Evolutionary conservation across 1,284 basidiomycete genomes (phyloP).

Genomic region (Inonotus obliquus): DNA sequence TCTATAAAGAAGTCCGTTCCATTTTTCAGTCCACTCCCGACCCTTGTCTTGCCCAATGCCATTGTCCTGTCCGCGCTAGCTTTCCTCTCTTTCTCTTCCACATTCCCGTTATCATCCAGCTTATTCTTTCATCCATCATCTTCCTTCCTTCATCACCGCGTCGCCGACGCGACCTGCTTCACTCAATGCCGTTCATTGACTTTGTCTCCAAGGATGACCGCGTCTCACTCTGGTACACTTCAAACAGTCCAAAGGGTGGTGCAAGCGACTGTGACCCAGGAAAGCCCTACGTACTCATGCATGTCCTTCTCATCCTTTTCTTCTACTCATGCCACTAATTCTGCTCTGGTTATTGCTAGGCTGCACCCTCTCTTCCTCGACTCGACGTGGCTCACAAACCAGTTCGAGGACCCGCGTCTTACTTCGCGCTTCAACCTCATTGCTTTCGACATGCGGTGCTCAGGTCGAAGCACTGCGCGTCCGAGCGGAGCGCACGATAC

Average conservation of each 20-base stretch:
- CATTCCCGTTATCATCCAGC: neutral
- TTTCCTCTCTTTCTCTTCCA: neutral
- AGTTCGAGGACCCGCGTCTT: conserved; percentile 63
- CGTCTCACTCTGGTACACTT: conserved; percentile 65
- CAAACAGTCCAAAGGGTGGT: conserved; percentile 51
- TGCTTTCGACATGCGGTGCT: conserved; percentile 65
- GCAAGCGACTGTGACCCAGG: conserved; percentile 61
- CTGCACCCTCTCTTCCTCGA: conserved; percentile 66
- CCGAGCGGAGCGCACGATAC: conserved; percentile 56
- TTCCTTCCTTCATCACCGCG: neutral
- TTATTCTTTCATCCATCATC: too few species aligned
- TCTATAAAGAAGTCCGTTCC: neutral
- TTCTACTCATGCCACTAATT: neutral
- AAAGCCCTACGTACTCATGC: conserved; percentile 58
- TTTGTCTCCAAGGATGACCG: conserved; percentile 58
- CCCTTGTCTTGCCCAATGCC: conserved; percentile 1
- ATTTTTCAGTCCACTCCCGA: neutral
- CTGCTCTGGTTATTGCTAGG: neutral
- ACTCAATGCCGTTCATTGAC: conserved; percentile 69
- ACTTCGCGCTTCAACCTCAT: conserved; percentile 57
- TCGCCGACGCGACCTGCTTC: neutral
- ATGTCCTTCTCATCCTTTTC: neutral
- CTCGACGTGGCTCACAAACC: conserved; percentile 59
- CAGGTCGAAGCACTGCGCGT: conserved; percentile 54
- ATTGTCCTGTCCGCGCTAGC: neutral